Evolutionary conservation across 2,329 filamentous ascomycete genomes (phyloP).

Genomic region (Pleurostoma richardsiae): DNA sequence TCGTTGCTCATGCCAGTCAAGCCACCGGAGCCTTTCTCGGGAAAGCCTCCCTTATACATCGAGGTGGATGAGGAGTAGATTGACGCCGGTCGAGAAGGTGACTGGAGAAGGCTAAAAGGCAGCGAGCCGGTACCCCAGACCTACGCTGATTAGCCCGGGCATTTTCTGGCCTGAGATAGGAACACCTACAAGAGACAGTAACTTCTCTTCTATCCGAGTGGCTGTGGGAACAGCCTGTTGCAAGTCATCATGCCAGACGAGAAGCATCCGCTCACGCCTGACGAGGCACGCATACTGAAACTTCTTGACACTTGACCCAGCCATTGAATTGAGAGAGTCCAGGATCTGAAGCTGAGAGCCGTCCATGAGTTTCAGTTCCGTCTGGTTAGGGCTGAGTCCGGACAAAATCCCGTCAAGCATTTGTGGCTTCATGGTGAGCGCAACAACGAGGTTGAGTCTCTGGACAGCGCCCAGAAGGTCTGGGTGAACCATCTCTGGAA

Average conservation of each 20-base stretch:
- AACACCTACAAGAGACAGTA: constrained; percentile 24
- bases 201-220: constrained; percentile 23
- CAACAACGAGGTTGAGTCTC: constrained; percentile 38
- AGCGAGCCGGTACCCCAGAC: constrained; percentile 3
- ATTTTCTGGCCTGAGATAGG: constrained; percentile 3
- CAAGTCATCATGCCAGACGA: constrained; percentile 37
- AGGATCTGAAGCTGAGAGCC: constrained; percentile 39
- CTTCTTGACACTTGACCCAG: constrained; percentile 32
- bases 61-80: constrained; percentile 6
- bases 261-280: constrained; percentile 31
- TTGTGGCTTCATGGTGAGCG: constrained; percentile 42
- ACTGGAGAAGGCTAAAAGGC: constrained; percentile 8
- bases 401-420: constrained; percentile 38
- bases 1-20: constrained; percentile 9
- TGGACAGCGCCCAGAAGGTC: constrained; percentile 34
- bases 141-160: neutral
- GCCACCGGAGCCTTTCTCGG: constrained; percentile 12
- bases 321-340: constrained; percentile 31
- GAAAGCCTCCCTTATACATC: constrained; percentile 8
- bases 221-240: constrained; percentile 32
- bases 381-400: constrained; percentile 31
- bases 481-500: constrained; percentile 30
- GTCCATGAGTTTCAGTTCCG: constrained; percentile 32
- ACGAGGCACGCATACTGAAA: constrained; percentile 37
- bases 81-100: constrained; percentile 10